A percentile compares a stretch with the other conserved stretches of the same genome.
Evolutionary conservation across 768 basidiomycete genomes (phyloP).

Genomic region (Hygrophoropsis aurantiaca): DNA sequence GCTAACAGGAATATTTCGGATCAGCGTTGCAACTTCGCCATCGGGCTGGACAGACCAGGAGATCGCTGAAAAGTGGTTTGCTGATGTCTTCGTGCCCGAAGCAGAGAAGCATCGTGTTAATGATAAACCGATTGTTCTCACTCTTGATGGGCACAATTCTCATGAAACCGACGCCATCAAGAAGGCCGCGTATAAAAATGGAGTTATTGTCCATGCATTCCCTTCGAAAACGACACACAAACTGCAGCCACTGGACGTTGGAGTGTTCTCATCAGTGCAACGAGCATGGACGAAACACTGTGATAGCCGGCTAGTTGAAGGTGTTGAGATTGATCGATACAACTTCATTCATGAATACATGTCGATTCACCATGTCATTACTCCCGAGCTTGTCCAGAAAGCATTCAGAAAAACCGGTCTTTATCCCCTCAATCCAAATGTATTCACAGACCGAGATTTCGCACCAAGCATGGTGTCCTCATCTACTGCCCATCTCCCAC

Average conservation of each 20-base stretch:
- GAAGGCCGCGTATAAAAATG: slow-evolving; percentile 10
- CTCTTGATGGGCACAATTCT: slow-evolving; percentile 8
- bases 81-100: neutral
- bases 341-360: slow-evolving; percentile 32
- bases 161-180: neutral
- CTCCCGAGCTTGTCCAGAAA: slow-evolving; percentile 9
- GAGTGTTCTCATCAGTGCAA: slow-evolving; percentile 33
- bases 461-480: neutral
- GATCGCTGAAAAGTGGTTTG: neutral
- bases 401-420: slow-evolving; percentile 27
- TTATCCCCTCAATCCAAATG: slow-evolving; percentile 22
- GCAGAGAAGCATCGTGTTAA: neutral
- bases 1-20: too few relatives aligned
- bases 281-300: slow-evolving; percentile 24
- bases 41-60: neutral
- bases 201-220: slow-evolving; percentile 32
- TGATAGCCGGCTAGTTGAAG: slow-evolving; percentile 12
- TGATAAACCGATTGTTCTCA: slow-evolving; percentile 5
- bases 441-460: slow-evolving; percentile 21
- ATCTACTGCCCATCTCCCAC: neutral
- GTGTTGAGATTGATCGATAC: too few relatives aligned
- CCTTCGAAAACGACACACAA: slow-evolving; percentile 42
- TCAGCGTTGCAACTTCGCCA: neutral
- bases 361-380: too few relatives aligned
- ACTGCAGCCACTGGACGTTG: slow-evolving; percentile 44